Evolutionary conservation across 2,329 filamentous ascomycete species (phyloP), one percentile per base, ranked within the genome.

Genomic region (Aspergillus sp.): DNA sequence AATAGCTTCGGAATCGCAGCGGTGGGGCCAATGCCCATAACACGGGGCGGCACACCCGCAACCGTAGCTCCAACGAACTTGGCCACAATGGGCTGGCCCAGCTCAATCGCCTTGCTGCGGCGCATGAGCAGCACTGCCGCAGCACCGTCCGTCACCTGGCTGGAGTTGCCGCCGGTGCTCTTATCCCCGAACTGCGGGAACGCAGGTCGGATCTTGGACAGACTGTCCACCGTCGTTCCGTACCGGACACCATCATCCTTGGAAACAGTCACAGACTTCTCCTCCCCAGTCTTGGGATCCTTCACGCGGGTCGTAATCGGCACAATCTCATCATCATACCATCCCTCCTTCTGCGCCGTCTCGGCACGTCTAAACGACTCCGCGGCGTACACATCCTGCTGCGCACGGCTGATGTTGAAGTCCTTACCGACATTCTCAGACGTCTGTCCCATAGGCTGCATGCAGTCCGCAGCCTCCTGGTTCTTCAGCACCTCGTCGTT

Each of bases 401-500:
- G 78, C 72, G 93, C 87, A 60, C 95, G 86, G 2, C 85, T 79
- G 72, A 99, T 88, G 71, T 89, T 85, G 76, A 98, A 98, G 78
- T 98, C 95, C 49, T 86, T 86, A 67, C 89, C 91, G 27, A 99
- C 92, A 73, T 98, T 98, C 81, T 99, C 95, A 59, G 89, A 93
- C 3, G 95, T 99, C 85, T 96, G 96, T 21, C 95, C 95, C 95
- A 99, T 99, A 65, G 93, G 90, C 82, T 92, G 86, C 86, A 93
- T 86, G 82, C 92, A 95, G 79, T 98, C 93, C 47, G 77, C 77
- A 0, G 91, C 85, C 72, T 97, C 91, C 73, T 91, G 89, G 78
- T 84, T 89, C 69, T 82, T 79, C 66, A 90, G 79, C 59, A 98
- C 86, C 62, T 88, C 87, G 63, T 89, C 86, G 74, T 91, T 87